Evolutionary conservation across 139 green algal genomes (phyloP).

Genomic region (Diplosphaera chodatii): DNA sequence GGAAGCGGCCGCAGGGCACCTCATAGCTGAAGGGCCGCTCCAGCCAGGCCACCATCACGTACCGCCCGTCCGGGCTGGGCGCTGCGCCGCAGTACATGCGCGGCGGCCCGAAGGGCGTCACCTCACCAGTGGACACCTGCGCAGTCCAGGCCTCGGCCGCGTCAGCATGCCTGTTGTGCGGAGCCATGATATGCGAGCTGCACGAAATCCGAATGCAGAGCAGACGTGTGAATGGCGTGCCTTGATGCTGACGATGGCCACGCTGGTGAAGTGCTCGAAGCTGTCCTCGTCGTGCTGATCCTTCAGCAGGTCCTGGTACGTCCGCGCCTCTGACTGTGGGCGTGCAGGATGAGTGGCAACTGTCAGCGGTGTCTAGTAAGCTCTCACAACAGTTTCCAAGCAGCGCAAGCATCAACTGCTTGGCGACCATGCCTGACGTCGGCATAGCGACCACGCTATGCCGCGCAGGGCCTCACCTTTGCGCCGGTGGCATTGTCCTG

Average conservation of each 20-base stretch:
- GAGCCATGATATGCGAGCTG: too few species aligned
- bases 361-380: too few species aligned
- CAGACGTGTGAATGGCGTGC: too few species aligned
- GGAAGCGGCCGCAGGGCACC: constrained; percentile 88
- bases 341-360: too few species aligned
- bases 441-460: too few species aligned
- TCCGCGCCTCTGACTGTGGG: constrained; percentile 71
- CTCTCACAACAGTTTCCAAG: too few species aligned
- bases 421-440: too few species aligned
- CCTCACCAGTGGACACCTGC: constrained; percentile 38
- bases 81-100: constrained; percentile 75
- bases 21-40: constrained; percentile 85
- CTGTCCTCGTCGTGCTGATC: constrained; percentile 77
- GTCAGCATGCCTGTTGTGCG: too few species aligned
- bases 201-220: too few species aligned
- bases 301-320: constrained; percentile 91
- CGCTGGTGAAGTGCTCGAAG: constrained; percentile 86
- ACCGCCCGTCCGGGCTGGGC: constrained; percentile 80
- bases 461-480: too few species aligned
- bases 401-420: too few species aligned
- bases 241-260: constrained; percentile 57
- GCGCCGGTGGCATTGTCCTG: constrained; percentile 65
- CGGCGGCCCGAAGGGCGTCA: constrained; percentile 32
- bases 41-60: constrained; percentile 77
- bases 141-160: too few species aligned